Evolutionary conservation across 805 yeast genomes (phyloP).

Genomic region (Saccharomycopsis malanga): DNA sequence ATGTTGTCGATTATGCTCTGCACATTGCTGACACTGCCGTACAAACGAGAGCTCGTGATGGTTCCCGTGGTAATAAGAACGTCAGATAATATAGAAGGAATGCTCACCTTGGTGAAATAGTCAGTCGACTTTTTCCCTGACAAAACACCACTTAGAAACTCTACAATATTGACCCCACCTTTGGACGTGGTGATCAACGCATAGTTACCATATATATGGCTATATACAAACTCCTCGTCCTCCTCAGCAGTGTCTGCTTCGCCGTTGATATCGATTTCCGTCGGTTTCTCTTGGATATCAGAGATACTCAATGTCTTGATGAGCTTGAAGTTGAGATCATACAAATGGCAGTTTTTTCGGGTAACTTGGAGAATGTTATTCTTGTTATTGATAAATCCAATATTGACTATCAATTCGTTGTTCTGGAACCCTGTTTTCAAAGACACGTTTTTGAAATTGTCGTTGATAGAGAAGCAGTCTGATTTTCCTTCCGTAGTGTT

Average conservation of each 20-base stretch:
- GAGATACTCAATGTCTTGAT: constrained; percentile 14
- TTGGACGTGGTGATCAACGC: constrained; percentile 17
- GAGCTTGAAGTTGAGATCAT: constrained; percentile 50
- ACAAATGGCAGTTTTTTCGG: constrained; percentile 53
- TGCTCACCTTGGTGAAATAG: constrained; percentile 9
- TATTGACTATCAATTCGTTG: constrained; percentile 14
- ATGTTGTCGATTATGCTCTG: constrained; percentile 9
- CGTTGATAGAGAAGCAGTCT: constrained; percentile 54
- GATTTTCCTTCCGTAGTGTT: constrained; percentile 57
- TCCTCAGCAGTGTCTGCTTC: constrained; percentile 15
- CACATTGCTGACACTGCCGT: constrained; percentile 5
- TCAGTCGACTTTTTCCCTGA: constrained; percentile 15
- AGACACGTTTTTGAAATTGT: constrained; percentile 24
- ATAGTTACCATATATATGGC: constrained; percentile 10
- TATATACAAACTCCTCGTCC: constrained; percentile 18
- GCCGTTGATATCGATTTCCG: constrained; percentile 20
- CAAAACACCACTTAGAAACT: constrained; percentile 8
- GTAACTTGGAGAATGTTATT: constrained; percentile 69
- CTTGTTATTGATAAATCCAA: constrained; percentile 47
- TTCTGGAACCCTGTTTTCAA: constrained; percentile 15
- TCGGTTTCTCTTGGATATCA: constrained; percentile 13
- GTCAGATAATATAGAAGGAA: constrained; percentile 19
- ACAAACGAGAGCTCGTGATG: constrained; percentile 9
- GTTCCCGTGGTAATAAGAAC: constrained; percentile 18
- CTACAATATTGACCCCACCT: constrained; percentile 18